These are phyloP conservation scores for Westerdykella sp. DNA, from an alignment of 2,329 filamentous ascomycete species.

Conservation along the genomic window DNA sequence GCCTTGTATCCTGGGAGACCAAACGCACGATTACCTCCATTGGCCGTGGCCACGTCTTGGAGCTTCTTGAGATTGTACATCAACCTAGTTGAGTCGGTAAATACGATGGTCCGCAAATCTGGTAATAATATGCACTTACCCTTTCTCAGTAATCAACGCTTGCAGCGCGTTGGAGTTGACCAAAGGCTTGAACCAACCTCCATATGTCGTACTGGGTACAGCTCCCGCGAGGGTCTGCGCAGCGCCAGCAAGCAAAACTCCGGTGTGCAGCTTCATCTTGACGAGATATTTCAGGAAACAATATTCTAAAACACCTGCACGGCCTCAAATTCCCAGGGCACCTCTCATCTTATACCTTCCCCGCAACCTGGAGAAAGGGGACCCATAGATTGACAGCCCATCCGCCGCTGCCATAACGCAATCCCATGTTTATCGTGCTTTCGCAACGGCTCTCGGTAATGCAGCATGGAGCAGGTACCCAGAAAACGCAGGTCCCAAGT, in stretches of 20 bases:
- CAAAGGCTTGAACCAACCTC: conserved; percentile 15
- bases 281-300: background rate
- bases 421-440: conserved; percentile 17
- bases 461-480: conserved; percentile 12
- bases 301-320: background rate
- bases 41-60: conserved; percentile 48
- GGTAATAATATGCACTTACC: conserved; percentile 16
- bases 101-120: background rate
- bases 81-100: conserved; percentile 37
- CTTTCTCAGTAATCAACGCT: conserved; percentile 35
- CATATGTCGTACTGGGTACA: conserved; percentile 17
- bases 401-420: conserved; percentile 5
- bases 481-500: conserved; percentile 30
- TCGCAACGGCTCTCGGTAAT: conserved; percentile 9
- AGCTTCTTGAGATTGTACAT: conserved; percentile 51
- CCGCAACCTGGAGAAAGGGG: conserved; percentile 2
- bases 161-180: conserved; percentile 39
- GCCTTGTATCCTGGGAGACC: conserved; percentile 55
- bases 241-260: conserved; percentile 19
- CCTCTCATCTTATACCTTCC: conserved; percentile 11
- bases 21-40: conserved; percentile 56
- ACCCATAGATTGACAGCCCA: conserved; percentile 9
- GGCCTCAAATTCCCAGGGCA: background rate
- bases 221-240: conserved; percentile 21
- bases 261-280: conserved; percentile 25